These are phyloP conservation scores for Acer campestre DNA, from an alignment of 345 rosid species.

Conservation along the genomic window DNA sequence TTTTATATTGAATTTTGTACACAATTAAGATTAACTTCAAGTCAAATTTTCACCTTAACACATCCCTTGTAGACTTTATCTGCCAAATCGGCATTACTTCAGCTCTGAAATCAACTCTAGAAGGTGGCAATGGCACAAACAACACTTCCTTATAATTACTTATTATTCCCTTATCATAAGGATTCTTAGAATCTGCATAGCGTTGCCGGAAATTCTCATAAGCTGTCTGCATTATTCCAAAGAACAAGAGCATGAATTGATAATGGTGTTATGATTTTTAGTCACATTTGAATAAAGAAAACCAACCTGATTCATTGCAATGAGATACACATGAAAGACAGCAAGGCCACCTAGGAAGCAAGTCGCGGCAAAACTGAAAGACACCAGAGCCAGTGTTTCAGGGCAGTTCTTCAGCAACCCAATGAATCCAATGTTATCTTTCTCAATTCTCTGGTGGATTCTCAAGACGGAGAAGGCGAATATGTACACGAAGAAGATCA, in stretches of 20 bases:
- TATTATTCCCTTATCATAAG: constrained; percentile 30
- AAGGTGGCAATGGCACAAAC: constrained; percentile 25
- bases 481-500: constrained; percentile 32
- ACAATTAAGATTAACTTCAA: neutral
- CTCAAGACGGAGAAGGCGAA: constrained; percentile 35
- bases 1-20: neutral
- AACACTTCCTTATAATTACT: constrained; percentile 32
- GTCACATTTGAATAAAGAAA: neutral
- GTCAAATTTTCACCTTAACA: neutral
- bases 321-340: constrained; percentile 32
- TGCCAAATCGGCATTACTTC: constrained; percentile 22
- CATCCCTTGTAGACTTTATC: constrained; percentile 13
- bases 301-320: constrained; percentile 41
- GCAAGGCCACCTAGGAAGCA: constrained; percentile 38
- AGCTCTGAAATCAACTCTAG: constrained; percentile 41
- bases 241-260: neutral
- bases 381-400: constrained; percentile 29
- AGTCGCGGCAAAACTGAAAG: constrained; percentile 35
- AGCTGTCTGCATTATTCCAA: constrained; percentile 29
- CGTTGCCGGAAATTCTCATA: constrained; percentile 37
- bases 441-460: constrained; percentile 24
- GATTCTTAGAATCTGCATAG: constrained; percentile 27
- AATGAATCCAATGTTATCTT: constrained; percentile 22
- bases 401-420: constrained; percentile 34
- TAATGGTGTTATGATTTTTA: neutral